Evolutionary conservation across 176 grass and related monocot genomes (phyloP).

Genomic region (Hordeum marinum): DNA sequence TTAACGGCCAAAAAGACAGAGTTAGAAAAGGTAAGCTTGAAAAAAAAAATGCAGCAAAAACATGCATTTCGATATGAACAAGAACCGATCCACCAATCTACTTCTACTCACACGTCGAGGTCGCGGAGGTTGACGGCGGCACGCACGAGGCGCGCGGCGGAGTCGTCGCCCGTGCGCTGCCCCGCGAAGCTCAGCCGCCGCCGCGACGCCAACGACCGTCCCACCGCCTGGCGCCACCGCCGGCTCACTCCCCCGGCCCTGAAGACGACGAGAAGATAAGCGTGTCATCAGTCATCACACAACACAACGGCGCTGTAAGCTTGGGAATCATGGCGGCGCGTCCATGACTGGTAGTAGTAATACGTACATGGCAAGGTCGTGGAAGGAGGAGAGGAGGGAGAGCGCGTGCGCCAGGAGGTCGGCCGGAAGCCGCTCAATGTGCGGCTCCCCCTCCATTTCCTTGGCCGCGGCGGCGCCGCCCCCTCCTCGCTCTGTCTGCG

Average conservation of each 20-base stretch:
- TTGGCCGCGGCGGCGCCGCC: background rate
- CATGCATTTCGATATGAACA: background rate
- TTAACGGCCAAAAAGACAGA: background rate
- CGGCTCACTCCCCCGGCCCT: slow-evolving; percentile 73
- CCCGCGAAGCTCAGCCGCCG: slow-evolving; percentile 72
- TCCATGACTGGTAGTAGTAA: background rate
- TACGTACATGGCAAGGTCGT: slow-evolving; percentile 67
- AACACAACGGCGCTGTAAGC: too few relatives aligned
- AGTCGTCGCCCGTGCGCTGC: slow-evolving; percentile 71
- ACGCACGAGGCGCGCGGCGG: slow-evolving; percentile 59
- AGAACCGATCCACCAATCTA: slow-evolving; percentile 5
- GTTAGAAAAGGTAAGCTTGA: background rate
- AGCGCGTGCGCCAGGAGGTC: slow-evolving; percentile 75
- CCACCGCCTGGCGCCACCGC: slow-evolving; percentile 69
- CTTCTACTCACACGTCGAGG: slow-evolving; percentile 74
- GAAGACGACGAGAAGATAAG: background rate
- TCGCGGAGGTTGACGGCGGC: slow-evolving; percentile 76
- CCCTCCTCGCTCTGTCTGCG: background rate
- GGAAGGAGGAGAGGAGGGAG: slow-evolving; percentile 73
- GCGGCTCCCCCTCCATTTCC: slow-evolving; percentile 29
- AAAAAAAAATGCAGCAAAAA: background rate
- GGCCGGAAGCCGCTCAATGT: slow-evolving; percentile 68
- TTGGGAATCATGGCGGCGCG: background rate
- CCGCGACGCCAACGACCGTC: slow-evolving; percentile 57
- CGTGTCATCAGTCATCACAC: too few relatives aligned